Percentiles rank a stretch among this genome's conserved stretches.
These are phyloP conservation scores for Aspergillus sp. DNA, from an alignment of 2,329 filamentous ascomycete species.

Conservation along the genomic window DNA sequence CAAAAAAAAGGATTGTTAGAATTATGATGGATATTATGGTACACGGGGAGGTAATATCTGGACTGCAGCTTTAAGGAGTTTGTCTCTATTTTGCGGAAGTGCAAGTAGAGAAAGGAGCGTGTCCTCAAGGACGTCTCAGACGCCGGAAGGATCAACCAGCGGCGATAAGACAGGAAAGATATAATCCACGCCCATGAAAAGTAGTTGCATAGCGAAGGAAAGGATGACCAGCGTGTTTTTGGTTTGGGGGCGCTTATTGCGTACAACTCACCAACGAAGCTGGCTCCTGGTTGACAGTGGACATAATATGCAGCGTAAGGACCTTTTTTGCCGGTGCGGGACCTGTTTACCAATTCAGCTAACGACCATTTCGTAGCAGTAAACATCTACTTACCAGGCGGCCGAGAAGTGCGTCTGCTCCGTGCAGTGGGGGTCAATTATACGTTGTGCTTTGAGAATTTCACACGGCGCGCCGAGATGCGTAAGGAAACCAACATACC, in stretches of 20 bases:
- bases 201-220: not conserved
- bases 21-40: not conserved
- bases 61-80: too few relatives aligned
- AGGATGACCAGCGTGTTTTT: not conserved
- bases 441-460: not conserved
- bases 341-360: slow-evolving; percentile 49
- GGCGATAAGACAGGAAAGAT: not conserved
- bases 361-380: slow-evolving; percentile 7
- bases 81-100: too few relatives aligned
- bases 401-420: slow-evolving; percentile 75
- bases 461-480: not conserved
- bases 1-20: slow-evolving; percentile 12
- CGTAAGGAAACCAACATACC: slow-evolving; percentile 47
- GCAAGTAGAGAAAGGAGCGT: not conserved
- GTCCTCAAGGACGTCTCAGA: not conserved
- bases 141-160: not conserved
- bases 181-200: not conserved
- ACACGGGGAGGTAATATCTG: not conserved
- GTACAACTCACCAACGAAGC: slow-evolving; percentile 65
- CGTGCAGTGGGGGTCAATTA: slow-evolving; percentile 23
- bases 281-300: slow-evolving; percentile 70
- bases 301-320: slow-evolving; percentile 88
- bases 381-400: slow-evolving; percentile 59
- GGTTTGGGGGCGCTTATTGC: not conserved
- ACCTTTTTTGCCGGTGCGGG: slow-evolving; percentile 81